A percentile compares a stretch with the other conserved stretches of the same genome.
phyloP scores from a whole-genome alignment of 371 early-diverging fungal species.

The Mucor plumbeus region DNA sequence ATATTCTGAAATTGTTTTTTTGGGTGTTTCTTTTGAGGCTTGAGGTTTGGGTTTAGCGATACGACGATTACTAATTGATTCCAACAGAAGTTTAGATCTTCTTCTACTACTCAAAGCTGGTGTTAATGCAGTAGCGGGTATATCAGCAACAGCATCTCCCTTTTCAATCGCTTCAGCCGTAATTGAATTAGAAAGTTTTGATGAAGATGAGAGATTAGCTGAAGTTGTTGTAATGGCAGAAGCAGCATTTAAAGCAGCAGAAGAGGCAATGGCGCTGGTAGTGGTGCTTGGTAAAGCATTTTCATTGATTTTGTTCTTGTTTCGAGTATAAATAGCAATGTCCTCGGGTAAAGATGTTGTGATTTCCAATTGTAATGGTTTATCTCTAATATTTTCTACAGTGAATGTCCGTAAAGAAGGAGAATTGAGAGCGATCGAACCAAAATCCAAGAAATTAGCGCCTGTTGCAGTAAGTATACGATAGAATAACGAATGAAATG shows the following conservation, averaged over 20 bases:
- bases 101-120: neutral
- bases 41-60: conserved; percentile 9
- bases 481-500: conserved; percentile 96
- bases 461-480: conserved; percentile 88
- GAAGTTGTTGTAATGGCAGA: neutral
- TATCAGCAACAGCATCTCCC: conserved; percentile 11
- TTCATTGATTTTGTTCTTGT: conserved; percentile 23
- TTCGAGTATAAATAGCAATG: conserved; percentile 60
- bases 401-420: conserved; percentile 81
- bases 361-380: conserved; percentile 60
- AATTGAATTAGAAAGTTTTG: conserved; percentile 17
- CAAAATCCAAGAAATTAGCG: conserved; percentile 95
- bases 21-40: neutral
- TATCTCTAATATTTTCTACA: conserved; percentile 83
- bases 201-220: conserved; percentile 2
- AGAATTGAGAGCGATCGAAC: conserved; percentile 83
- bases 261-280: neutral
- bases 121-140: neutral
- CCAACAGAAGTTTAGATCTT: conserved; percentile 23
- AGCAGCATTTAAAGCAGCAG: neutral
- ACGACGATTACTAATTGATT: conserved; percentile 31
- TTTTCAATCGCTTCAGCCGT: conserved; percentile 26
- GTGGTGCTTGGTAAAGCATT: neutral
- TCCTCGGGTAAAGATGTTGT: conserved; percentile 76
- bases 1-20: conserved; percentile 12